A percentile compares a stretch with the other conserved stretches of the same genome.
Evolutionary conservation across 2,329 filamentous ascomycete species (phyloP).

Genomic region (Fusarium sterilihyphosum): DNA sequence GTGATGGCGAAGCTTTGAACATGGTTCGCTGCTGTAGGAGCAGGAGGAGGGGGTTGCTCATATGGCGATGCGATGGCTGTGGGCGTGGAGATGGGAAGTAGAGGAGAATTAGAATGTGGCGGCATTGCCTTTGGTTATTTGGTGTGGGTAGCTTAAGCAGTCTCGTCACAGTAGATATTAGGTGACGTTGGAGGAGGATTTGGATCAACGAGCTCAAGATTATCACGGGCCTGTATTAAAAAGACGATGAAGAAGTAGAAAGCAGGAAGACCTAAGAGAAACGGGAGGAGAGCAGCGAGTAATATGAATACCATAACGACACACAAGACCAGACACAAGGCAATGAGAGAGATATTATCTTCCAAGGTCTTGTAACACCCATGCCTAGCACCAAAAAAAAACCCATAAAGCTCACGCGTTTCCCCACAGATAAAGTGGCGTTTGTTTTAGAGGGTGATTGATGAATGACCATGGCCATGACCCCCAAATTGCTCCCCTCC

Average conservation of each 20-base stretch:
- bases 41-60: not conserved
- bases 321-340: not conserved
- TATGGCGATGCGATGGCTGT: conserved; percentile 33
- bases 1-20: conserved; percentile 39
- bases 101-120: conserved; percentile 33
- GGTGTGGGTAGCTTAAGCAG: not conserved
- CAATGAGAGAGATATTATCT: not conserved
- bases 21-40: conserved; percentile 21
- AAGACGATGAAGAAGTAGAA: conserved; percentile 14
- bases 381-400: conserved; percentile 19
- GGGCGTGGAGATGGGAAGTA: conserved; percentile 40
- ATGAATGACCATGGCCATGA: not conserved
- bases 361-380: not conserved
- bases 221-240: conserved; percentile 13
- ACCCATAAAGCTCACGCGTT: conserved; percentile 39
- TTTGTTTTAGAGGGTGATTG: conserved; percentile 15
- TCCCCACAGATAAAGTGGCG: conserved; percentile 40
- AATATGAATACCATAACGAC: conserved; percentile 19
- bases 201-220: conserved; percentile 13
- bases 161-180: not conserved
- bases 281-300: conserved; percentile 10
- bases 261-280: conserved; percentile 8
- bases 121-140: conserved; percentile 29
- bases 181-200: not conserved
- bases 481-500: conserved; percentile 16